A percentile compares a stretch with the other conserved stretches of the same genome.
Conservation (phyloP, 257 asterid species). For the Coffea canephora region DNA sequence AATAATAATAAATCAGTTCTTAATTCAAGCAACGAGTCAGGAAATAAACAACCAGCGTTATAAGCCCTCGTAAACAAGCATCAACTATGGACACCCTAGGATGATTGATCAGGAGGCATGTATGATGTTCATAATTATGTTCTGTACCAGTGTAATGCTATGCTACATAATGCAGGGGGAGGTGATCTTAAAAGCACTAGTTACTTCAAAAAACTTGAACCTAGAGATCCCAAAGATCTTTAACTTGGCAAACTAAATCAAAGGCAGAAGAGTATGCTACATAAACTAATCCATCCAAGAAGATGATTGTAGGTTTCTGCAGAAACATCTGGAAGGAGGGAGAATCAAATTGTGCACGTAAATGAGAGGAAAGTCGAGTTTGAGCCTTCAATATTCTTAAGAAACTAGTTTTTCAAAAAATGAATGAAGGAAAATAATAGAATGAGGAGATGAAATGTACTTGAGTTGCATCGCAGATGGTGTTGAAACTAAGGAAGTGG, state of each 20-base stretch:
- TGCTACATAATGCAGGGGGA: neutral
- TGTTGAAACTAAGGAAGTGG: conserved; percentile 96
- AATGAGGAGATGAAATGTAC: conserved; percentile 33
- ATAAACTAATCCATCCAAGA: neutral
- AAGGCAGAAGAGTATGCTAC: neutral
- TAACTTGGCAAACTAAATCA: too few relatives aligned
- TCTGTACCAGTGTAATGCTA: neutral
- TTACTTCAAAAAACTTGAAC: neutral
- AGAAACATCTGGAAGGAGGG: neutral
- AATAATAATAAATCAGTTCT: neutral
- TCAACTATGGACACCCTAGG: neutral
- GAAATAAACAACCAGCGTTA: neutral
- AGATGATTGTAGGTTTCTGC: neutral
- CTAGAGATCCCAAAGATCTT: conserved; percentile 4
- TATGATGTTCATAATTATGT: neutral
- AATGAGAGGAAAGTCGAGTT: neutral
- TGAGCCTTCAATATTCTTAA: neutral
- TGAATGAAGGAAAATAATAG: neutral
- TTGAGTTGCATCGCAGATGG: conserved; percentile 98
- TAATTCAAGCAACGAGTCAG: neutral
- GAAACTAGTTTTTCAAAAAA: neutral
- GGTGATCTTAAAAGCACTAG: neutral
- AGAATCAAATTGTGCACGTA: neutral
- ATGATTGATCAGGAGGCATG: neutral
- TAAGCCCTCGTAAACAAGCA: neutral